These are phyloP conservation scores for Emergomyces pasteurianus DNA, from an alignment of 2,329 filamentous ascomycete species.

Conservation along the genomic window DNA sequence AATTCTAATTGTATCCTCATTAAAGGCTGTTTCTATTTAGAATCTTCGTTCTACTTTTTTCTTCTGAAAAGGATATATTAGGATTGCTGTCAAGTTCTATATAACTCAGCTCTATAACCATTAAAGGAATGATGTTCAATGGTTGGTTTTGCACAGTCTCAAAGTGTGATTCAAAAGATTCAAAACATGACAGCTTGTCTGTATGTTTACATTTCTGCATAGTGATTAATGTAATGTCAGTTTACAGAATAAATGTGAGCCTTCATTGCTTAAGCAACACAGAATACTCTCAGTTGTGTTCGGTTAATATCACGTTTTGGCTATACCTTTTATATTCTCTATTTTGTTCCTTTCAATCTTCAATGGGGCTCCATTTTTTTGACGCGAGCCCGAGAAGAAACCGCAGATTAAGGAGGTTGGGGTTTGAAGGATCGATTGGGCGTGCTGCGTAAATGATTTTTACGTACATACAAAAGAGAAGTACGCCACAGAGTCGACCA, in stretches of 20 bases:
- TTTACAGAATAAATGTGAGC: not conserved
- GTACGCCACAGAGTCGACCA: not conserved
- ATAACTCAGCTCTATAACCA: not conserved
- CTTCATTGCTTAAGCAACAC: not conserved
- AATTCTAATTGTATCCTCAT: not conserved
- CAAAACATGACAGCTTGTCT: not conserved
- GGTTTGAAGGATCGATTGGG: not conserved
- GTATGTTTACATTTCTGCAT: not conserved
- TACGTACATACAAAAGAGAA: not conserved
- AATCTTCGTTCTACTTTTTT: not conserved
- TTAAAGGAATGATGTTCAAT: not conserved
- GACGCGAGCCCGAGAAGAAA: not conserved
- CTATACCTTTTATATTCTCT: not conserved
- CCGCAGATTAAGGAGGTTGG: not conserved
- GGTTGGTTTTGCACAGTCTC: not conserved
- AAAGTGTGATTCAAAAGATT: not conserved
- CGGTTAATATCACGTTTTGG: not conserved
- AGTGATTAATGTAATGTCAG: not conserved
- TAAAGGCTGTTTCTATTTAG: not conserved
- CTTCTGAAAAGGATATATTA: not conserved
- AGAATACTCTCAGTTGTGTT: not conserved
- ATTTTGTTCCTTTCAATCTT: not conserved
- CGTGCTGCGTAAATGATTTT: not conserved
- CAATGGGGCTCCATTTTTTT: not conserved
- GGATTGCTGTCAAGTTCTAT: not conserved